Evolutionary conservation across 2,329 filamentous ascomycete species (phyloP), one percentile per base, ranked within the genome.

Genomic region (Trichoderma sp.): DNA sequence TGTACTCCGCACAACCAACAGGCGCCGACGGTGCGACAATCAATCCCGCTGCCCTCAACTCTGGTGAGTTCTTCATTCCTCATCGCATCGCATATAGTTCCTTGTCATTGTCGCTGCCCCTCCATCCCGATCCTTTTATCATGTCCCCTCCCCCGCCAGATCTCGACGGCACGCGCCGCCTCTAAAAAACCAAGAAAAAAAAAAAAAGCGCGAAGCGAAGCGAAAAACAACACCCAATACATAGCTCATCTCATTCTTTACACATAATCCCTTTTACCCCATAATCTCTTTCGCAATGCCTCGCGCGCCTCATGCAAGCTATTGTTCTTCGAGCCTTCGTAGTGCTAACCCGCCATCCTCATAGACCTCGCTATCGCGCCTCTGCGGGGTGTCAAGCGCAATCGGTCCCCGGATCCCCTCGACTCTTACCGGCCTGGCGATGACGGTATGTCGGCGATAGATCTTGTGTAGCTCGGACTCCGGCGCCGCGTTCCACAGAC

Each of bases 1-100:
- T 81, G 79, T 80, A 80, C 77, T 77, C 78, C 71, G 76, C 75
- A 70, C 78, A 75, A 81, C 86, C 89, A 81, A 90, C 90, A 85
- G 88, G 89, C 82, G 91, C 91, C 87, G 91, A 92, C 80, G 91
- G 91, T 84, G 92, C 91, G 79, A 96, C 93, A 78, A 96, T 97
- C 85, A 93, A 96, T 85, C 93, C 93, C 79, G 92, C 92, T 77
- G 92, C 91, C 73, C 86, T 97, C 83, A 93, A 91, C 83, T 90
- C 90, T 84, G 89, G 91, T 95, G 89, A 81, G 83, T 85, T 59
- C n/a, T 65, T 66, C 13, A 67, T 61, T 56, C 68, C 30, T 49
- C 61, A 51, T 59, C 34, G 55, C 61, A 51, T 59, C 34, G 55
- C 52, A 55, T 68, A 63, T 55, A 59, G 59, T 43, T 16, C 21